phyloP scores from a whole-genome alignment of 2,329 filamentous ascomycete genomes.

The Talaromyces sp. region DNA sequence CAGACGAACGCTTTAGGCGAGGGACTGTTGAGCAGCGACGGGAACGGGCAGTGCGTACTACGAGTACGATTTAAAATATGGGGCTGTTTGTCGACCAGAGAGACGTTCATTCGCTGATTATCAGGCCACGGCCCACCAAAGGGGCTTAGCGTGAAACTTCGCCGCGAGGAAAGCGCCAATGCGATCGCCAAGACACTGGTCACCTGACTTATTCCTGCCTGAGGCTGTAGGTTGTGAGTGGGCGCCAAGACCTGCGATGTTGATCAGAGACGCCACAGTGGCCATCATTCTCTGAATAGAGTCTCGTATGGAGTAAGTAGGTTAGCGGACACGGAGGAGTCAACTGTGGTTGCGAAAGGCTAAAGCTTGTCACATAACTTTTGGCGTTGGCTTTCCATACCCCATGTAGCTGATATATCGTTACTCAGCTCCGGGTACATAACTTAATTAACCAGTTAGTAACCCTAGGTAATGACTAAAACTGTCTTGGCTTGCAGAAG shows the following conservation, averaged over 20 bases:
- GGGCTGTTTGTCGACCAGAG: background rate
- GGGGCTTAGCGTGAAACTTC: background rate
- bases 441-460: too few species aligned
- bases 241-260: background rate
- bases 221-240: background rate
- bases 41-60: background rate
- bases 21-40: background rate
- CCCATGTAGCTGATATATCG: background rate
- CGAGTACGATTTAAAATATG: background rate
- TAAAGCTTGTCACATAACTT: background rate
- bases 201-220: background rate
- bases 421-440: background rate
- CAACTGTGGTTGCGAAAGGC: background rate
- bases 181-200: background rate
- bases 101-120: background rate
- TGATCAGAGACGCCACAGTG: background rate
- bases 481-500: background rate
- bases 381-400: background rate
- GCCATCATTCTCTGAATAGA: background rate
- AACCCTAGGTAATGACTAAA: background rate
- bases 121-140: background rate
- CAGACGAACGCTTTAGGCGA: background rate
- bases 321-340: background rate
- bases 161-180: background rate
- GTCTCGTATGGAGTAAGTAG: background rate